Evolutionary conservation across 75 land plant species (phyloP), one percentile per base, ranked within the genome.

Genomic region (Ceratopteris richardii): DNA sequence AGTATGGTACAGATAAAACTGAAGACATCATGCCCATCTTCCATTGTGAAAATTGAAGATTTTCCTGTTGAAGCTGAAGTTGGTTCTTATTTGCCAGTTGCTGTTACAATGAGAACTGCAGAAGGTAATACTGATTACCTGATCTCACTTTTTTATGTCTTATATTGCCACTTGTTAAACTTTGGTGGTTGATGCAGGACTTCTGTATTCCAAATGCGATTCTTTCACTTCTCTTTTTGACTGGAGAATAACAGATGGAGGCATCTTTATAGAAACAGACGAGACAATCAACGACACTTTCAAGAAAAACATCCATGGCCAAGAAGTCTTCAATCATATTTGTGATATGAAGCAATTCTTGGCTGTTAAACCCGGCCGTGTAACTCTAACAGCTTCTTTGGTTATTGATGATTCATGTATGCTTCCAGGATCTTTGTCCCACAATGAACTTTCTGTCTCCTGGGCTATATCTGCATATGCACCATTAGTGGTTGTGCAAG

Each of bases 51-150:
- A 63, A 33, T 89, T 26, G 83, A 60, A 56, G 70, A 66, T 29
- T 78, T 85, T 51, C 96, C 98, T 47, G 83, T 86, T 0, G 98
- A 88, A 75, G 69, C 63, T 41, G 80, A 69, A 57, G 79, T 89
- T 46, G 87, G 82, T 43, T 71, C 83, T 22, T 62, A 76, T 64
- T 78, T 94, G 58, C 81, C 79, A 31, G 96, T 80, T 65, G 83
- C 87, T 58, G 83, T 89, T 42, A 77, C 87, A 29, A 54, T 94
- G 74, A 70, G 68, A 65, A 67, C 75, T 57, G 52, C 77, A 20
- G 46, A 67, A 62, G 95, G 98, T 87, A 51, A 68, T 42, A 60
- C 28, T 16, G 21, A 2, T 25, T 57, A 1, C 40, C 14, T 21
- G 64, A n/a, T 28, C 48, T 30, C 54, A 19, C 16, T 29, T 1